A percentile compares a stretch with the other conserved stretches of the same genome.
These are phyloP conservation scores for Stagonosporopsis cucurbitacearum DNA, from an alignment of 2,329 filamentous ascomycete species.

Conservation along the genomic window DNA sequence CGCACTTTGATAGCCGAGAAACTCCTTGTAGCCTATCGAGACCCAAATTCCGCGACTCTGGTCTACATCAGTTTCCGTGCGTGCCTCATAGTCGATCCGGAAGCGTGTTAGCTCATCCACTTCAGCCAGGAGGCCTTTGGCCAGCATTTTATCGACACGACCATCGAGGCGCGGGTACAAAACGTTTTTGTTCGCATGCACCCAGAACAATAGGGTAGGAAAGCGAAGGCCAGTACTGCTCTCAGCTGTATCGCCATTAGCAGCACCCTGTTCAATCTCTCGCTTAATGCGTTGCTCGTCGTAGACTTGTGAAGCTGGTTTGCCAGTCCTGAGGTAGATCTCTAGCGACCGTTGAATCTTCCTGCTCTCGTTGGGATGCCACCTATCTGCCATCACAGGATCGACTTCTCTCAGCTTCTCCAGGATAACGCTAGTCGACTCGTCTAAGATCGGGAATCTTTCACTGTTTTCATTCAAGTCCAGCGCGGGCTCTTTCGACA, in stretches of 20 bases:
- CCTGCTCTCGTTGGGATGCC: conserved; percentile 91
- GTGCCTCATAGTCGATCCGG: conserved; percentile 51
- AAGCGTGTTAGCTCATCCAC: conserved; percentile 61
- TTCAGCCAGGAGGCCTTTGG: conserved; percentile 68
- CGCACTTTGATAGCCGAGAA: conserved; percentile 70
- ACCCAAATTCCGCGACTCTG: conserved; percentile 89
- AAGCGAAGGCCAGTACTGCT: conserved; percentile 53
- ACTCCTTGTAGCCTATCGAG: conserved; percentile 94
- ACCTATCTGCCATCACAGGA: conserved; percentile 84
- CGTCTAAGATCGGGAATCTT: conserved; percentile 72
- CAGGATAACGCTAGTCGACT: conserved; percentile 73
- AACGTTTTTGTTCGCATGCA: conserved; percentile 73
- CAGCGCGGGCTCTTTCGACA: conserved; percentile 59
- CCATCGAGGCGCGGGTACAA: conserved; percentile 74
- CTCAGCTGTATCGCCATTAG: background rate
- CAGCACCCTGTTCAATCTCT: conserved; percentile 38
- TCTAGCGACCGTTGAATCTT: conserved; percentile 91
- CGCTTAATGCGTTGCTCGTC: conserved; percentile 66
- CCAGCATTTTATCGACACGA: conserved; percentile 85
- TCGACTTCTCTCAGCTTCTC: conserved; percentile 79
- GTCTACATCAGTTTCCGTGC: conserved; percentile 66
- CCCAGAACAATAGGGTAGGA: conserved; percentile 80
- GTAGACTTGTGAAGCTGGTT: conserved; percentile 84
- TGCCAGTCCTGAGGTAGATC: conserved; percentile 85
- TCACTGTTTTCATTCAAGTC: conserved; percentile 32